A percentile compares a stretch with the other conserved stretches of the same genome.
These are phyloP conservation scores for Xylariaceae sp. DNA, from an alignment of 2,329 filamentous ascomycete species.

Conservation along the genomic window DNA sequence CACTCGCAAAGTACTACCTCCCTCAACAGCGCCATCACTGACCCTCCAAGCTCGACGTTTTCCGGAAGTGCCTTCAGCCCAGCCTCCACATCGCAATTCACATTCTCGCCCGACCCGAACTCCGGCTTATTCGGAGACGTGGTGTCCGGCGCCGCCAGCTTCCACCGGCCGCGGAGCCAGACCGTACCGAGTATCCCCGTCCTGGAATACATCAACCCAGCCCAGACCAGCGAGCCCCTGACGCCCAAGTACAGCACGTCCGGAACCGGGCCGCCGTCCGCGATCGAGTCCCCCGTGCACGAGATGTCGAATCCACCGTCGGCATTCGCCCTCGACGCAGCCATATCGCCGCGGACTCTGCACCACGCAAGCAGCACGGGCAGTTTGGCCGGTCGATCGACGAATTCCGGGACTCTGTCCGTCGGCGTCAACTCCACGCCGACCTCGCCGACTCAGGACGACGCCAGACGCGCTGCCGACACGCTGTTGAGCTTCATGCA, in stretches of 20 bases:
- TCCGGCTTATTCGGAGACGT: slow-evolving; percentile 57
- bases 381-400: slow-evolving; percentile 40
- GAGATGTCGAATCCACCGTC: slow-evolving; percentile 36
- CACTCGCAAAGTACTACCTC: slow-evolving; percentile 64
- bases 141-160: slow-evolving; percentile 42
- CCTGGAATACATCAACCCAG: slow-evolving; percentile 51
- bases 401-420: slow-evolving; percentile 31
- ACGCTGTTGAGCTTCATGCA: slow-evolving; percentile 78
- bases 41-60: slow-evolving; percentile 59
- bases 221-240: slow-evolving; percentile 38
- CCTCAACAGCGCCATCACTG: slow-evolving; percentile 61
- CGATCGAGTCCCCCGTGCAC: slow-evolving; percentile 46
- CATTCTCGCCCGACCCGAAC: slow-evolving; percentile 68
- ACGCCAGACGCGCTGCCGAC: slow-evolving; percentile 75
- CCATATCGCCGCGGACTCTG: slow-evolving; percentile 41
- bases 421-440: slow-evolving; percentile 51
- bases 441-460: slow-evolving; percentile 71
- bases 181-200: slow-evolving; percentile 70
- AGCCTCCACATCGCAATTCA: slow-evolving; percentile 65
- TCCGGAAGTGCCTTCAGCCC: slow-evolving; percentile 69
- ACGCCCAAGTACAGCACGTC: slow-evolving; percentile 46
- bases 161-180: slow-evolving; percentile 76
- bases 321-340: slow-evolving; percentile 41
- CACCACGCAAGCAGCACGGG: slow-evolving; percentile 48
- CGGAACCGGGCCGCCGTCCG: slow-evolving; percentile 46